A percentile compares a stretch with the other conserved stretches of the same genome.
Evolutionary conservation across 192 early-diverging fungal genomes (phyloP).

Genomic region (Coemansia sp.): DNA sequence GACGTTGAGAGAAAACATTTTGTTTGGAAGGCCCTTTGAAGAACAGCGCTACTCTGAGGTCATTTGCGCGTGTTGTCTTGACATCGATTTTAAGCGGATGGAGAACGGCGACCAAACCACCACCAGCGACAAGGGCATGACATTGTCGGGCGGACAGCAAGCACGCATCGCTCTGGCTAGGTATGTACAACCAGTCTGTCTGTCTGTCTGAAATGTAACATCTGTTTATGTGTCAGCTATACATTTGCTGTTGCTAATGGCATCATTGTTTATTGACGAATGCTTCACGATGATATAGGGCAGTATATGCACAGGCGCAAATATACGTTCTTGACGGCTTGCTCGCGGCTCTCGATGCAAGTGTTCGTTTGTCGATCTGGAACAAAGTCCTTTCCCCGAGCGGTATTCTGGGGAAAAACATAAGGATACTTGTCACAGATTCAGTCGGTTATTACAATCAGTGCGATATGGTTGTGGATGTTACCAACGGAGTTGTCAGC

Average conservation of each 20-base stretch:
- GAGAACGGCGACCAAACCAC: constrained; percentile 60
- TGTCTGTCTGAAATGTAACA: no score
- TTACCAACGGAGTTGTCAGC: constrained; percentile 36
- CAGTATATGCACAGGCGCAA: constrained; percentile 70
- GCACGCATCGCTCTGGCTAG: constrained; percentile 61
- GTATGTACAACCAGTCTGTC: constrained; percentile 8
- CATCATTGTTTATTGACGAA: neutral
- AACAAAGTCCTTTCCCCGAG: constrained; percentile 49
- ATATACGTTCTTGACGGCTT: constrained; percentile 80
- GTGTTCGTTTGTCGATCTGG: constrained; percentile 63
- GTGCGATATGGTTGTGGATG: constrained; percentile 45
- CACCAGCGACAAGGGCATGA: constrained; percentile 43
- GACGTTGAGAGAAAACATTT: constrained; percentile 71
- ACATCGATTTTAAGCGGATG: constrained; percentile 59
- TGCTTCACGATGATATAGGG: constrained; percentile 36
- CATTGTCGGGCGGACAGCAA: constrained; percentile 54
- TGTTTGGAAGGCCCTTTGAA: constrained; percentile 62
- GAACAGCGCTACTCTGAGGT: constrained; percentile 57
- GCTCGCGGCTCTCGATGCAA: constrained; percentile 75
- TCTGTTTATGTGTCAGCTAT: no score
- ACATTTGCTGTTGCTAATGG: neutral
- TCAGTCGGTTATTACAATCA: constrained; percentile 43
- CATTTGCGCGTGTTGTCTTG: constrained; percentile 61
- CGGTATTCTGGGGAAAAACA: constrained; percentile 29
- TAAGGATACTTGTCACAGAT: constrained; percentile 58